A percentile compares a stretch with the other conserved stretches of the same genome.
These are phyloP conservation scores for Verticillium longisporum DNA, from an alignment of 2,329 filamentous ascomycete genomes.

Conservation along the genomic window DNA sequence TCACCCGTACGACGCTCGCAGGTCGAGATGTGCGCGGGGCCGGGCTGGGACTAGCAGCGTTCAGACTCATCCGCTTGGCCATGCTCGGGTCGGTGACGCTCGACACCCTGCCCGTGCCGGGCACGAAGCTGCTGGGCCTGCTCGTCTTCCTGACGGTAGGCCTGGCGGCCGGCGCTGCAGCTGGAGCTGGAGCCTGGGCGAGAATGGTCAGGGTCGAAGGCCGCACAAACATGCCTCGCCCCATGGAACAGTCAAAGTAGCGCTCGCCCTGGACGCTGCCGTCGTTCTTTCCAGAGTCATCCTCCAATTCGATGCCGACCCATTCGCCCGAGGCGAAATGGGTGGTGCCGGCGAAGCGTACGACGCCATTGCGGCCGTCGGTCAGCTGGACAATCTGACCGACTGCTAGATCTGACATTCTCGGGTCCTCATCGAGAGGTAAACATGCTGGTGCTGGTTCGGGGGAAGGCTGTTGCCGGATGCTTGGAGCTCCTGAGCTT, in stretches of 20 bases:
- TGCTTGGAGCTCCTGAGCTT: background rate
- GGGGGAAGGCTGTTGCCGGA: background rate
- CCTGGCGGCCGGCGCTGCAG: conserved; percentile 20
- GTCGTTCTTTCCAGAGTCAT: conserved; percentile 84
- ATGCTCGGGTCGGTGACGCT: conserved; percentile 44
- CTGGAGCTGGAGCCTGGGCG: conserved; percentile 38
- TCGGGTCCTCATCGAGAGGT: conserved; percentile 15
- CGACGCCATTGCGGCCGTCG: conserved; percentile 67
- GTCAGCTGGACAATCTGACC: conserved; percentile 75
- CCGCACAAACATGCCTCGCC: conserved; percentile 76
- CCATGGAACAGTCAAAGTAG: conserved; percentile 82
- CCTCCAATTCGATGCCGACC: conserved; percentile 84
- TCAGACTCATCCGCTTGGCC: conserved; percentile 60
- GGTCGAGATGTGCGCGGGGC: conserved; percentile 49
- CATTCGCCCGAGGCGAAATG: conserved; percentile 77
- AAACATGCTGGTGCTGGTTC: conserved; percentile 6
- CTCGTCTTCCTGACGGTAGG: conserved; percentile 32
- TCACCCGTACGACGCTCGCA: conserved; percentile 50
- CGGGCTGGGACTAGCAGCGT: conserved; percentile 67
- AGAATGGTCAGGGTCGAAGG: conserved; percentile 60
- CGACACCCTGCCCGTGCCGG: conserved; percentile 29
- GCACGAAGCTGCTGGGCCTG: conserved; percentile 44
- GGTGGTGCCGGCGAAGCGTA: conserved; percentile 78
- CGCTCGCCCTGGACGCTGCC: conserved; percentile 80
- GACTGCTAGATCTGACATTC: conserved; percentile 50